Conservation (phyloP, 2,329 filamentous ascomycete species). For the Venturia effusa region DNA sequence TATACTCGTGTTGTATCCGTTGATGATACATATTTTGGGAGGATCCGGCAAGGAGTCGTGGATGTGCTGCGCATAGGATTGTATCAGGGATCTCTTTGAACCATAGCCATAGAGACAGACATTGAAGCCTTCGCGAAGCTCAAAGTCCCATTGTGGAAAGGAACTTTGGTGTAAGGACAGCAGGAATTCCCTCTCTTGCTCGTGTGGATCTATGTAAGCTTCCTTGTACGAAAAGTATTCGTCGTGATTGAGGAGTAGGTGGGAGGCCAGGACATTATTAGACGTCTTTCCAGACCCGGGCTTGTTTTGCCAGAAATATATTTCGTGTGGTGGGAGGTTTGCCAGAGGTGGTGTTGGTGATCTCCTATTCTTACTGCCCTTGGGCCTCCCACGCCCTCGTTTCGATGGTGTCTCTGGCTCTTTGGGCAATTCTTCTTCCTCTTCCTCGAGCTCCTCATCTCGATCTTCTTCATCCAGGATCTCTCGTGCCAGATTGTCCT, state of each 20-base stretch:
- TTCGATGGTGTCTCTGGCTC: slow-evolving; percentile 31
- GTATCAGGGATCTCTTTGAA: slow-evolving; percentile 68
- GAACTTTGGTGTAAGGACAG: slow-evolving; percentile 65
- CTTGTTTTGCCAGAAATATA: slow-evolving; percentile 88
- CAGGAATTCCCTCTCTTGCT: slow-evolving; percentile 58
- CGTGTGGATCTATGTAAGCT: slow-evolving; percentile 57
- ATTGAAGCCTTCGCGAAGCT: slow-evolving; percentile 76
- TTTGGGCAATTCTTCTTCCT: slow-evolving; percentile 22
- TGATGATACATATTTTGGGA: slow-evolving; percentile 67
- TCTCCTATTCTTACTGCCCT: slow-evolving; percentile 39
- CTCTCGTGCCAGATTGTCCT: slow-evolving; percentile 57
- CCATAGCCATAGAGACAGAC: slow-evolving; percentile 89
- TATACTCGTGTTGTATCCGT: slow-evolving; percentile 64
- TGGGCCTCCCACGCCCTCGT: slow-evolving; percentile 40
- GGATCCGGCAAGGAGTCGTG: slow-evolving; percentile 30
- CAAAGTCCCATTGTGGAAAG: slow-evolving; percentile 88
- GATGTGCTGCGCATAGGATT: slow-evolving; percentile 62
- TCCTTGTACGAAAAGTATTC: slow-evolving; percentile 71
- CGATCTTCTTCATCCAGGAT: slow-evolving; percentile 52
- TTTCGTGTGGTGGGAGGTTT: slow-evolving; percentile 76
- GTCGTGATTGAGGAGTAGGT: slow-evolving; percentile 75
- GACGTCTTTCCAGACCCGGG: slow-evolving; percentile 75
- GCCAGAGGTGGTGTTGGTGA: slow-evolving; percentile 74
- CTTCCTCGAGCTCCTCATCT: slow-evolving; percentile 22
- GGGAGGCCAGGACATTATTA: slow-evolving; percentile 66